phyloP scores from a whole-genome alignment of 2,329 filamentous ascomycete species.

The Uncinocarpus reesii region DNA sequence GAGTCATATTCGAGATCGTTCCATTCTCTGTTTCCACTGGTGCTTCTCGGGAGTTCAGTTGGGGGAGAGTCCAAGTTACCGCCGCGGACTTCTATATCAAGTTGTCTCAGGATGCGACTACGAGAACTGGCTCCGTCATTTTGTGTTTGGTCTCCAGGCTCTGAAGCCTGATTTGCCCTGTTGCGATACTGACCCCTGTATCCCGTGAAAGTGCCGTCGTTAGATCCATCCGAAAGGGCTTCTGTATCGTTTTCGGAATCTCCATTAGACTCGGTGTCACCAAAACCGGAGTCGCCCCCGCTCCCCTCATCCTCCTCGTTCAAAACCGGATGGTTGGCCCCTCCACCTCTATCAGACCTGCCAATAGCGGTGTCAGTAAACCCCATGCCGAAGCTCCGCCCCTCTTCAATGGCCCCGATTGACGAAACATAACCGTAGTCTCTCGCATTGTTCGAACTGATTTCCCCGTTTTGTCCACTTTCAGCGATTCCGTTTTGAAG shows the following conservation, averaged over 20 bases:
- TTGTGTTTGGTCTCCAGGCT: background rate
- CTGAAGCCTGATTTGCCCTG: too few relatives aligned
- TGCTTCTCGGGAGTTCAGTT: background rate
- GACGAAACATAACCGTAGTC: background rate
- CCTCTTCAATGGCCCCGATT: background rate
- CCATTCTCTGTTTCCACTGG: background rate
- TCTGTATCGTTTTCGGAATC: slow-evolving; percentile 1
- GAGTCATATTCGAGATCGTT: background rate
- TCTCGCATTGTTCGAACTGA: background rate
- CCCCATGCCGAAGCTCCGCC: background rate
- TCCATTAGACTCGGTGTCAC: slow-evolving; percentile 14
- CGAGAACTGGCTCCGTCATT: background rate
- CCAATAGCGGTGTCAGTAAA: background rate
- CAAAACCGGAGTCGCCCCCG: slow-evolving; percentile 11
- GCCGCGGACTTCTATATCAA: background rate
- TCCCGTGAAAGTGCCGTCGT: background rate
- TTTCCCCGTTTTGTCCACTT: background rate
- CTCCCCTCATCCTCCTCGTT: background rate
- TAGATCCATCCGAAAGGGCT: slow-evolving; percentile 2
- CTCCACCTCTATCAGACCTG: background rate
- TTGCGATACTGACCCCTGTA: background rate
- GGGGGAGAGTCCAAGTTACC: background rate
- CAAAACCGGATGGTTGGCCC: background rate
- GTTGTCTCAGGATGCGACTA: background rate
- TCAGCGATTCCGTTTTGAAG: background rate